Evolutionary conservation across 1,284 basidiomycete species (phyloP).

Genomic region (Baeospora myosura): DNA sequence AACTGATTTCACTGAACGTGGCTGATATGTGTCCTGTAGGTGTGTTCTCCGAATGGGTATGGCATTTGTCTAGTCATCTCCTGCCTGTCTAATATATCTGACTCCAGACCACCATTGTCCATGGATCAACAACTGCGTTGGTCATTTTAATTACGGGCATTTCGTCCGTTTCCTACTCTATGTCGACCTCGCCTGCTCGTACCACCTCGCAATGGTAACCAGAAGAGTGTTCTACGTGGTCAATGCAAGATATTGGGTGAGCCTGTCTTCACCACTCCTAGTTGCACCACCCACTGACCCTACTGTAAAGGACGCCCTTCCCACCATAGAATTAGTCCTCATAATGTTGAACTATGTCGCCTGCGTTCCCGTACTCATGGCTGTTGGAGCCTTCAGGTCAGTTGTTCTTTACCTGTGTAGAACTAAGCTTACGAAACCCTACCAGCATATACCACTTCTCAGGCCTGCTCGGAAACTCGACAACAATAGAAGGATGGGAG

Average conservation of each 20-base stretch:
- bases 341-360: conserved; percentile 83
- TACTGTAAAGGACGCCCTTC: conserved; percentile 56
- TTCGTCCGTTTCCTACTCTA: conserved; percentile 91
- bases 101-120: conserved; percentile 82
- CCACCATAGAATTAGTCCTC: conserved; percentile 68
- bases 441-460: conserved; percentile 82
- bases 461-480: conserved; percentile 75
- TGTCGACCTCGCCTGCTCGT: conserved; percentile 83
- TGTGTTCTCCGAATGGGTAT: conserved; percentile 79
- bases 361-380: conserved; percentile 78
- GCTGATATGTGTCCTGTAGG: conserved; percentile 32
- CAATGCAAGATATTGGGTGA: conserved; percentile 45
- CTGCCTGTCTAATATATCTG: conserved; percentile 1
- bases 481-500: conserved; percentile 97
- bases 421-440: conserved; percentile 2
- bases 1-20: neutral
- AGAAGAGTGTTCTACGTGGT: conserved; percentile 51
- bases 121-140: conserved; percentile 88
- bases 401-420: conserved; percentile 5
- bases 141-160: conserved; percentile 83
- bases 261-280: conserved; percentile 13
- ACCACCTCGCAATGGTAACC: conserved; percentile 76
- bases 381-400: conserved; percentile 82
- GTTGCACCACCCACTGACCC: conserved; percentile 3
- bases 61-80: conserved; percentile 12